Evolutionary conservation across 2,329 filamentous ascomycete species (phyloP).

Genomic region (Diplocarpon mali): DNA sequence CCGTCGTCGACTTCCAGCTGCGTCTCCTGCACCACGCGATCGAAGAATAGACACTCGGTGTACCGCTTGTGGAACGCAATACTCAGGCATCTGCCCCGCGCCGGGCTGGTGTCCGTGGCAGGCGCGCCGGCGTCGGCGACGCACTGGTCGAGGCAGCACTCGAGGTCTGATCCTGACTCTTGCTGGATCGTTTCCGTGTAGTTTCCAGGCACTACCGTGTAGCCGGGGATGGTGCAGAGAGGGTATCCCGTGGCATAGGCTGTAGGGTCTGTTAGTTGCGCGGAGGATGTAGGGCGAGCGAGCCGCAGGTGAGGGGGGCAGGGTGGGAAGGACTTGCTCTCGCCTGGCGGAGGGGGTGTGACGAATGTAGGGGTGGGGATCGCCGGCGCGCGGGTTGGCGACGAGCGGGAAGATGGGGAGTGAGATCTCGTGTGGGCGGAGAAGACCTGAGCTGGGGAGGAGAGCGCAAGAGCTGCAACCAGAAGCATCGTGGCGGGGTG

Average conservation of each 20-base stretch:
- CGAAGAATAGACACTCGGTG: constrained; percentile 12
- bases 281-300: background rate
- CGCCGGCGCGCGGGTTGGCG: background rate
- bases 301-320: too few relatives aligned
- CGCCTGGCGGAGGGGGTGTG: constrained; percentile 1
- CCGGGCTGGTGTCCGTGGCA: background rate
- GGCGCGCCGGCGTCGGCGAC: background rate
- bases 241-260: constrained; percentile 9
- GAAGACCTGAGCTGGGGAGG: too few relatives aligned
- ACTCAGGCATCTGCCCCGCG: constrained; percentile 3
- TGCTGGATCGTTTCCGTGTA: constrained; percentile 10
- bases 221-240: constrained; percentile 11
- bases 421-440: too few relatives aligned
- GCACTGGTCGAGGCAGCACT: constrained; percentile 7
- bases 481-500: too few relatives aligned
- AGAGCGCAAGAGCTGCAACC: too few relatives aligned
- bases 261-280: background rate
- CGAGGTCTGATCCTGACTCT: constrained; percentile 5
- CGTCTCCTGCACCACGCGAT: constrained; percentile 10
- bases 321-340: background rate
- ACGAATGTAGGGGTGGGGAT: background rate
- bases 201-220: constrained; percentile 8
- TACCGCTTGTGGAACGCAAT: constrained; percentile 8
- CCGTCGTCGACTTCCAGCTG: constrained; percentile 5
- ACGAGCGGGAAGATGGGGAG: background rate